These are phyloP conservation scores for Colletotrichum coccodes DNA, from an alignment of 2,329 filamentous ascomycete species.

Conservation along the genomic window DNA sequence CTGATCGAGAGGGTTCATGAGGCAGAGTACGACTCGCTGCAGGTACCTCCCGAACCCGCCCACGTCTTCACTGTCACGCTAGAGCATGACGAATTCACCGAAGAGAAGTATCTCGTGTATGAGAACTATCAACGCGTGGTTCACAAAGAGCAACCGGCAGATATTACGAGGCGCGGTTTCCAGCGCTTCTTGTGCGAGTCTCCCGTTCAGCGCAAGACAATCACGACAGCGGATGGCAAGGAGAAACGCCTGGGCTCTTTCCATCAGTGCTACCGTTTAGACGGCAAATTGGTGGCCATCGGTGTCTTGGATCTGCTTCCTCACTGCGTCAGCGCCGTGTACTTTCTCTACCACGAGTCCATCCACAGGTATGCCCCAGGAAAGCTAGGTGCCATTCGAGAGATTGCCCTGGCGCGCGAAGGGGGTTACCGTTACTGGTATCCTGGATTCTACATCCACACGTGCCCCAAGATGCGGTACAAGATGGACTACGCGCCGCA, in stretches of 20 bases:
- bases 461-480: slow-evolving; percentile 85
- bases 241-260: slow-evolving; percentile 74
- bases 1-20: slow-evolving; percentile 76
- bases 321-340: slow-evolving; percentile 81
- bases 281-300: slow-evolving; percentile 80
- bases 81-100: slow-evolving; percentile 75
- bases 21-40: slow-evolving; percentile 66
- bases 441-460: slow-evolving; percentile 84
- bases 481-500: slow-evolving; percentile 84
- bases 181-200: slow-evolving; percentile 79
- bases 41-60: slow-evolving; percentile 69
- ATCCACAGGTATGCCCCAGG: slow-evolving; percentile 77
- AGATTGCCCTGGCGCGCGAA: slow-evolving; percentile 77
- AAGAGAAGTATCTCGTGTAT: slow-evolving; percentile 80
- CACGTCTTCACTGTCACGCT: slow-evolving; percentile 77
- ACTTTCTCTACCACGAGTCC: slow-evolving; percentile 84
- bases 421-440: slow-evolving; percentile 81
- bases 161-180: slow-evolving; percentile 72
- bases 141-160: slow-evolving; percentile 71
- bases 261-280: slow-evolving; percentile 84
- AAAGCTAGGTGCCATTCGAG: slow-evolving; percentile 79
- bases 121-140: slow-evolving; percentile 80
- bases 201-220: slow-evolving; percentile 63
- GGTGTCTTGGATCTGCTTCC: slow-evolving; percentile 82
- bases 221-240: slow-evolving; percentile 57